Evolutionary conservation across 306 rosid genomes (phyloP), one percentile per base, ranked within the genome.

Genomic region (Lablab purpureus): DNA sequence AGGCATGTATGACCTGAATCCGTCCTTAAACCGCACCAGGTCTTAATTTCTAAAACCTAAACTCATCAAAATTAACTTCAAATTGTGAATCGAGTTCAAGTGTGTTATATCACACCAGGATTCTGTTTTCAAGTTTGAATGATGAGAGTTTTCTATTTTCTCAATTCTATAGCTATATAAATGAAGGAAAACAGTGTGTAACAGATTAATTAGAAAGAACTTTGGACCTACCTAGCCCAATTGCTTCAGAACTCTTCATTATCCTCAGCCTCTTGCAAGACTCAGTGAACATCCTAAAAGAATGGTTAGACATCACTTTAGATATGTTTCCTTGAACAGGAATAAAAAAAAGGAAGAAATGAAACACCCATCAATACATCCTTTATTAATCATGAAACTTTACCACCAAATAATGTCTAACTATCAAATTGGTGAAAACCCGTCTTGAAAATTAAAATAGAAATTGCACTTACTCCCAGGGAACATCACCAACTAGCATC

Each of bases 401-500:
- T 8, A 19, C 18, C 64, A 58, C 41, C 64, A 74, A 32, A 60
- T 11, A 55, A 76, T 37, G 28, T 67, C 74, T 36, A 23, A 64
- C 71, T 40, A 23, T 62, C 43, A 37, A 32, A 27, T 59, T 22
- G 6, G 43, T 50, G 66, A 76, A 76, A 75, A 62, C 17, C 32
- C 40, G 9, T 49, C 32, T 46, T 46, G 21, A 22, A 21, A 25
- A 51, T 52, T 70, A 37, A 52, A 65, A 41, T 14, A 52, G 68
- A 80, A 72, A 41, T 56, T 77, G 60, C 32, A 88, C 98, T 89
- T 91, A 94, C 98, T 87, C 89, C 98, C 98, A 94, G 1, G 98
- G 98, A 76, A 94, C 98, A 80, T 94, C 98, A 72, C 98, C 98
- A 83, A 94, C 98, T 15, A 94, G 92, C 98, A 94, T 92, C 98